Evolutionary conservation across 2,329 filamentous ascomycete species (phyloP).

Genomic region (Metarhizium robertsii): DNA sequence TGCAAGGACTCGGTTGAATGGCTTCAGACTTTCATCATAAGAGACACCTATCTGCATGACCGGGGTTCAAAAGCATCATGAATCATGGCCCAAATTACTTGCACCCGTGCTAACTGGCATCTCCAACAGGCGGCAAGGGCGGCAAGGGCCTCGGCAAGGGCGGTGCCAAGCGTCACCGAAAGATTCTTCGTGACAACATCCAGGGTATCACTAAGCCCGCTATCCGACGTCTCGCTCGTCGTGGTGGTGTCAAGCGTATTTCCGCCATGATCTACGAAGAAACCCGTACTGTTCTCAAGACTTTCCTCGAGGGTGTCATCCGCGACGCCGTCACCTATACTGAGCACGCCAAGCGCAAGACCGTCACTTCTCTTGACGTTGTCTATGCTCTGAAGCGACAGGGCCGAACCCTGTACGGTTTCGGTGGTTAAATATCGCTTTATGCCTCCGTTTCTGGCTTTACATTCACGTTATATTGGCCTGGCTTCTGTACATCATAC

Average conservation of each 20-base stretch:
- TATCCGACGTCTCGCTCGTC: conserved; percentile 95
- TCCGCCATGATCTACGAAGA: conserved; percentile 86
- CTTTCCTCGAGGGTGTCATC: conserved; percentile 69
- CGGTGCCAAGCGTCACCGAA: conserved; percentile 96
- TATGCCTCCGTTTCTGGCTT: neutral
- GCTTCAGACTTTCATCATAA: neutral
- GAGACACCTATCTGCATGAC: neutral
- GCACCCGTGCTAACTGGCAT: conserved; percentile 32
- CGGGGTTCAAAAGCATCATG: neutral
- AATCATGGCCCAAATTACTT: neutral
- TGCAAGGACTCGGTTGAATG: neutral
- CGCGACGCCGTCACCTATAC: conserved; percentile 71
- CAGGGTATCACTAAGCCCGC: conserved; percentile 98
- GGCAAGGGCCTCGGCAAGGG: conserved; percentile 98
- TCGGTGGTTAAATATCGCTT: conserved; percentile 61
- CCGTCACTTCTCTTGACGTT: conserved; percentile 60
- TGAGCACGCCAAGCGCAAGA: conserved; percentile 75
- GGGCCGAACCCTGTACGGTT: conserved; percentile 75
- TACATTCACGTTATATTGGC: neutral
- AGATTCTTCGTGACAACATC: conserved; percentile 99
- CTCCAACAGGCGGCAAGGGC: conserved; percentile 71
- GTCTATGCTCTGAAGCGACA: conserved; percentile 62
- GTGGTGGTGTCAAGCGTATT: conserved; percentile 99
- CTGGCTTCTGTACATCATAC: conserved; percentile 5
- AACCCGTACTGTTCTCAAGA: conserved; percentile 69